Percentiles rank a stretch among this genome's conserved stretches.
Evolutionary conservation across 2,329 filamentous ascomycete genomes (phyloP).

Genomic region (Sphaceloma murrayae): DNA sequence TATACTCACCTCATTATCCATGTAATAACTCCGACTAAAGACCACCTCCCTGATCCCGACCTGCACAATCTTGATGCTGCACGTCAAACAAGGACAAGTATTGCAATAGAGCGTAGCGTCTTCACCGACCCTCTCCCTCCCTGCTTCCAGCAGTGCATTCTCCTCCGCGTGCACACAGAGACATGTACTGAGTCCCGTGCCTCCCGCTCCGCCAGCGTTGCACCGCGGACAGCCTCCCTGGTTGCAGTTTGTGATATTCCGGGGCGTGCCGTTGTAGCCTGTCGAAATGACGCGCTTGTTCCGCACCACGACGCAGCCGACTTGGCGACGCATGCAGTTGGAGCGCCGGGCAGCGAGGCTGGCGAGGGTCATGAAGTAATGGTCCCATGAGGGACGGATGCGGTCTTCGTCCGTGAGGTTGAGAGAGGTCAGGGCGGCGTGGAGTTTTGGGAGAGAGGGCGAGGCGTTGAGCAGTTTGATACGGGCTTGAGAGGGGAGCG

Average conservation of each 20-base stretch:
- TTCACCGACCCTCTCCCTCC: conserved; percentile 76
- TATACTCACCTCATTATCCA: conserved; percentile 59
- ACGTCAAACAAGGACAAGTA: conserved; percentile 93
- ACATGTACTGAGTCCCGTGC: conserved; percentile 71
- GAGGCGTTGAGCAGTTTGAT: conserved; percentile 82
- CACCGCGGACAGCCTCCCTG: conserved; percentile 84
- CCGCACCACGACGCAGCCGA: conserved; percentile 85
- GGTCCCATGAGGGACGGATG: conserved; percentile 84
- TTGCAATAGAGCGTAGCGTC: conserved; percentile 84
- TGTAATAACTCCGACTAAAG: conserved; percentile 87
- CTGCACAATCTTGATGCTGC: conserved; percentile 96
- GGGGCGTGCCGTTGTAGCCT: conserved; percentile 95
- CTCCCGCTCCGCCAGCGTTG: conserved; percentile 62
- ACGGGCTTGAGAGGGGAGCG: conserved; percentile 70
- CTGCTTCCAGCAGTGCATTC: conserved; percentile 90
- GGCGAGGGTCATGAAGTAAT: conserved; percentile 97
- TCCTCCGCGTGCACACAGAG: conserved; percentile 97
- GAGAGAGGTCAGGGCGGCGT: conserved; percentile 61
- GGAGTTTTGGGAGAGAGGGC: conserved; percentile 58
- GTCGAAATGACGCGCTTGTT: conserved; percentile 84
- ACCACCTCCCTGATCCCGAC: conserved; percentile 94
- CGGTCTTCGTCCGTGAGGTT: conserved; percentile 70
- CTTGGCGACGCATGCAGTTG: conserved; percentile 97
- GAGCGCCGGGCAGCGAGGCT: conserved; percentile 79
- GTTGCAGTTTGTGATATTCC: conserved; percentile 79